These are phyloP conservation scores for Cladorrhinum sp. DNA, from an alignment of 2,329 filamentous ascomycete species.

Conservation along the genomic window DNA sequence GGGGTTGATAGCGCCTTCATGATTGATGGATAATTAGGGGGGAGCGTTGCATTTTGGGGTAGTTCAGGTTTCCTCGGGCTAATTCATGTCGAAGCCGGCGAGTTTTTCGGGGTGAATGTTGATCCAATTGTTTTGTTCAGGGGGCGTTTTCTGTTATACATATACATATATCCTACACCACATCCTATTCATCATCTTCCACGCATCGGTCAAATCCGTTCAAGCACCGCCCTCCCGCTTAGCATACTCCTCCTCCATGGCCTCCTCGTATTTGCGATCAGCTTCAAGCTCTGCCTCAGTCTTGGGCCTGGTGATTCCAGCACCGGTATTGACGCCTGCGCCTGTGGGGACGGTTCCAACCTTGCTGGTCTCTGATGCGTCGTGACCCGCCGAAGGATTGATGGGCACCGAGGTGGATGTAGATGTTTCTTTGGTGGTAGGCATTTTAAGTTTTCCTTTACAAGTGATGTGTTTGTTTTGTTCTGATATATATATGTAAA, in stretches of 20 bases:
- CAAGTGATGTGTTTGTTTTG: neutral
- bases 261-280: constrained; percentile 49
- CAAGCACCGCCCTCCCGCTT: constrained; percentile 52
- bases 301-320: constrained; percentile 45
- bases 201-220: neutral
- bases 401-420: neutral
- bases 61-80: neutral
- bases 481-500: too few relatives aligned
- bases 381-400: neutral
- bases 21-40: neutral
- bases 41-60: neutral
- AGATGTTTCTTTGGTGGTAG: neutral
- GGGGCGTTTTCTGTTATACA: neutral
- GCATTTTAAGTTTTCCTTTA: neutral
- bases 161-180: neutral
- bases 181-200: neutral
- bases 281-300: constrained; percentile 49
- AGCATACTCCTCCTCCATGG: constrained; percentile 55
- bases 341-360: constrained; percentile 31
- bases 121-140: neutral
- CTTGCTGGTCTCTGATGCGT: neutral
- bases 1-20: neutral
- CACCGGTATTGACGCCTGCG: constrained; percentile 49
- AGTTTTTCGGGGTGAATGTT: too few relatives aligned
- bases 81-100: neutral